Percentiles rank a stretch among this genome's conserved stretches.
Evolutionary conservation across 75 land plant genomes (phyloP).

Genomic region (Pinus albicaulis): DNA sequence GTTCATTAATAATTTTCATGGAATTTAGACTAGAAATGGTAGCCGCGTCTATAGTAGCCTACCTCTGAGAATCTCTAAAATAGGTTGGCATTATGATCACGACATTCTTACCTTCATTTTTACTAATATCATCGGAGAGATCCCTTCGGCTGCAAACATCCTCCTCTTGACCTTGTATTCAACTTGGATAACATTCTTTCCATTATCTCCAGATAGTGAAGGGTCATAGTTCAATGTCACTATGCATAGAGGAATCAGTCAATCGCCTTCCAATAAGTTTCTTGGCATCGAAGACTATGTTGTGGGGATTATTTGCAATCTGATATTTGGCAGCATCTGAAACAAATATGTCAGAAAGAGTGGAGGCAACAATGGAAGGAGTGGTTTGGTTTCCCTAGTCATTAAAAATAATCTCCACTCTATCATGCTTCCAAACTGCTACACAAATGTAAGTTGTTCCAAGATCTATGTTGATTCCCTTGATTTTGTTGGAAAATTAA

Average conservation of each 20-base stretch:
- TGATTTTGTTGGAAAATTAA: too few species aligned
- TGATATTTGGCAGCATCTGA: slow-evolving; percentile 4
- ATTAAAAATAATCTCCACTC: slow-evolving; percentile 8
- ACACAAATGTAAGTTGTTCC: neutral
- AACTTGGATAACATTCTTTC: neutral
- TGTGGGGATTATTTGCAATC: neutral
- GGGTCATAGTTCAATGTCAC: slow-evolving; percentile 15
- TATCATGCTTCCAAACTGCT: neutral
- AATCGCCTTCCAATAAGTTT: slow-evolving; percentile 21
- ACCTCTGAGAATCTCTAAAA: too few species aligned
- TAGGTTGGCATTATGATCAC: too few species aligned
- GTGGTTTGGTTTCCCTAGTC: slow-evolving; percentile 16
- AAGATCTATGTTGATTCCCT: neutral
- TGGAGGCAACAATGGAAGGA: neutral
- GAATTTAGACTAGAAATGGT: too few species aligned
- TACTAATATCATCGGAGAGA: too few species aligned
- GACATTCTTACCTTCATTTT: too few species aligned
- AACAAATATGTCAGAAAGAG: neutral
- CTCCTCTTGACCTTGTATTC: slow-evolving; percentile 9
- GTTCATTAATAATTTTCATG: too few species aligned
- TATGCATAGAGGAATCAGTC: slow-evolving; percentile 16
- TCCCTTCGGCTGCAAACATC: slow-evolving; percentile 7
- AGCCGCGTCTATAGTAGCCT: too few species aligned
- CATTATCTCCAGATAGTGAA: neutral
- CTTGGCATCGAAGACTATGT: slow-evolving; percentile 16